phyloP scores from a whole-genome alignment of 2,329 filamentous ascomycete genomes.

The Neofusicoccum ribis region DNA sequence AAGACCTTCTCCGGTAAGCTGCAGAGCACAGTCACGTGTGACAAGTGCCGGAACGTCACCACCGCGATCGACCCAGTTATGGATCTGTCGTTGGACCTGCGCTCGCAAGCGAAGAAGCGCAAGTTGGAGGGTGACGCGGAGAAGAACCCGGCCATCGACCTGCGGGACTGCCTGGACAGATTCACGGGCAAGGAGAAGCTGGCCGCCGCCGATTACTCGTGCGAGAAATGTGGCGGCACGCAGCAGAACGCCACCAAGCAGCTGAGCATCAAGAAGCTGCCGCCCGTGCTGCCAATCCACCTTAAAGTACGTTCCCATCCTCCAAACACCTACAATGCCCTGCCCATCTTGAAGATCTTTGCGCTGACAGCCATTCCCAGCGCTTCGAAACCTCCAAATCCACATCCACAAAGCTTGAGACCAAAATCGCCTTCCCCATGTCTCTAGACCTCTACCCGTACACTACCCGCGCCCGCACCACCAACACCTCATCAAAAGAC shows the following conservation, averaged over 20 bases:
- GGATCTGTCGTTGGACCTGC: constrained; percentile 85
- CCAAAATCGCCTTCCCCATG: constrained; percentile 80
- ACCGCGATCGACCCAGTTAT: constrained; percentile 85
- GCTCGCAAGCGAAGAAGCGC: constrained; percentile 68
- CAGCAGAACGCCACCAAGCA: constrained; percentile 79
- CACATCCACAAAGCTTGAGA: constrained; percentile 82
- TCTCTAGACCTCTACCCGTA: constrained; percentile 90
- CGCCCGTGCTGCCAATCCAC: constrained; percentile 88
- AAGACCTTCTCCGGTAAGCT: constrained; percentile 93
- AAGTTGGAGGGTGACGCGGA: constrained; percentile 44
- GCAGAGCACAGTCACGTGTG: constrained; percentile 86
- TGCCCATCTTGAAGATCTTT: background rate
- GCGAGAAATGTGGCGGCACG: constrained; percentile 72
- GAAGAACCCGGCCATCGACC: constrained; percentile 39
- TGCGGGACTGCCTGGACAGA: constrained; percentile 71
- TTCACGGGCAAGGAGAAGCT: constrained; percentile 83
- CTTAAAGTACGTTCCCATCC: constrained; percentile 66
- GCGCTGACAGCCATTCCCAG: constrained; percentile 37
- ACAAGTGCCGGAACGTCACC: constrained; percentile 79
- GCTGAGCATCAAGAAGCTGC: constrained; percentile 78
- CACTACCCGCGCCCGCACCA: constrained; percentile 61
- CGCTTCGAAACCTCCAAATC: constrained; percentile 76
- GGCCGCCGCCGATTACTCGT: constrained; percentile 76
- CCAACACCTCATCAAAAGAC: background rate
- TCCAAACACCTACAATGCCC: background rate